Conservation (phyloP, 768 basidiomycete genomes). For the Suillus ampliporus region DNA sequence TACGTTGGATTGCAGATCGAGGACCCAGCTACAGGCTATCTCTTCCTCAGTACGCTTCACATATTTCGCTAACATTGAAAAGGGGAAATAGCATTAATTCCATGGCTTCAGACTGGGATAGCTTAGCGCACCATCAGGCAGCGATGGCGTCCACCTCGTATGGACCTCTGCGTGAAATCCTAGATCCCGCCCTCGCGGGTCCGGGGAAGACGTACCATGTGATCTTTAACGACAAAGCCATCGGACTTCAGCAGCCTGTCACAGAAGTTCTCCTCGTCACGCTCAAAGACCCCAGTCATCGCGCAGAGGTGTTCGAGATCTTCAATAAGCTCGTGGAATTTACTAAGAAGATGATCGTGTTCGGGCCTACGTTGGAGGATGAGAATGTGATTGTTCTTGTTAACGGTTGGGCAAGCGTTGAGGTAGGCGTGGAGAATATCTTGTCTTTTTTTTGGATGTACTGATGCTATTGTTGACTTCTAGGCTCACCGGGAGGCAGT, state of each 20-base stretch:
- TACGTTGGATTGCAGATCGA: conserved; percentile 30
- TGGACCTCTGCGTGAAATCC: conserved; percentile 1
- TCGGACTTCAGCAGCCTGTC: conserved; percentile 28
- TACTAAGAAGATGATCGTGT: conserved; percentile 21
- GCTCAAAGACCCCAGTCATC: conserved; percentile 31
- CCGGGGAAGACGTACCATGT: conserved; percentile 26
- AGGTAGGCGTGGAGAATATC: conserved; percentile 22
- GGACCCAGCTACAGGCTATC: conserved; percentile 15
- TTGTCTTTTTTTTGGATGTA: neutral
- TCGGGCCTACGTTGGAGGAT: conserved; percentile 26
- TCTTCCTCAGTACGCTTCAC: conserved; percentile 25
- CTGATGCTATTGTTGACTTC: neutral
- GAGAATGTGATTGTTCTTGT: conserved; percentile 26
- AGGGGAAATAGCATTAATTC: neutral
- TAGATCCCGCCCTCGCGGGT: conserved; percentile 16
- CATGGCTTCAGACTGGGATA: conserved; percentile 34
- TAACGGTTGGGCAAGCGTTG: conserved; percentile 27
- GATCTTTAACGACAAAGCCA: conserved; percentile 19
- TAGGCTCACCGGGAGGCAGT: conserved; percentile 24
- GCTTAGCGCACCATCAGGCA: conserved; percentile 24
- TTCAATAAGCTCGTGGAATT: conserved; percentile 19
- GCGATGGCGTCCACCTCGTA: conserved; percentile 14
- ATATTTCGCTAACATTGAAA: neutral
- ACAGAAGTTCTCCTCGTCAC: conserved; percentile 25
- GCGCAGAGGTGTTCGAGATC: conserved; percentile 17